A percentile compares a stretch with the other conserved stretches of the same genome.
These are phyloP conservation scores for Cymbidium sinense DNA, from an alignment of 106 monocot genomes.

Conservation along the genomic window DNA sequence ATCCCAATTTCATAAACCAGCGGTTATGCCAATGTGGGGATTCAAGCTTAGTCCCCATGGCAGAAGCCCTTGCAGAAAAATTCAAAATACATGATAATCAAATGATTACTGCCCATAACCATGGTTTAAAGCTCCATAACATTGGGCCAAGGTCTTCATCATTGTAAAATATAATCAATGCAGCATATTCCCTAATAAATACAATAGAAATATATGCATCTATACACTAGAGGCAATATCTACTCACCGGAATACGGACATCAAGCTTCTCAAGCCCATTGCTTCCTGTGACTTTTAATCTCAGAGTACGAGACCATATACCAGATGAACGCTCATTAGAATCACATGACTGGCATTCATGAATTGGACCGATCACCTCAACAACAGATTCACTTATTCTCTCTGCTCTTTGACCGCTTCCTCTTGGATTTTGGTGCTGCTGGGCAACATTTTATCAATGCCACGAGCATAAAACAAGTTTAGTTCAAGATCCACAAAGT, in stretches of 20 bases:
- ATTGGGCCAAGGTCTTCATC: neutral
- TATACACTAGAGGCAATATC: neutral
- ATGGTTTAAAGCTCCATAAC: neutral
- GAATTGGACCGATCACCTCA: conserved; percentile 60
- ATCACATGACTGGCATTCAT: conserved; percentile 32
- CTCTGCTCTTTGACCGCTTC: conserved; percentile 12
- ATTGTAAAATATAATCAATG: neutral
- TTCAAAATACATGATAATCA: no score
- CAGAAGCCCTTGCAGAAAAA: no score
- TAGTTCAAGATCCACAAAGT: neutral
- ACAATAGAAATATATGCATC: neutral
- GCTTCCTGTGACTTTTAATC: conserved; percentile 82
- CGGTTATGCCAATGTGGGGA: neutral
- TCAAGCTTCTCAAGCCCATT: conserved; percentile 81
- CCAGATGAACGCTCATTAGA: conserved; percentile 32
- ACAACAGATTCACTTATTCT: conserved; percentile 45
- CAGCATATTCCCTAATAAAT: no score
- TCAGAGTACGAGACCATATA: conserved; percentile 71
- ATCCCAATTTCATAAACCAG: neutral
- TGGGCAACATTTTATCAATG: neutral
- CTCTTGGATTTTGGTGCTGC: neutral
- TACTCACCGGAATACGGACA: conserved; percentile 77
- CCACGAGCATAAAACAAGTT: neutral
- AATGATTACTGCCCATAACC: neutral
- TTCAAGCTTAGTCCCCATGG: neutral